A percentile compares a stretch with the other conserved stretches of the same genome.
Evolutionary conservation across 805 yeast genomes (phyloP).

Genomic region (Candida railenensis): DNA sequence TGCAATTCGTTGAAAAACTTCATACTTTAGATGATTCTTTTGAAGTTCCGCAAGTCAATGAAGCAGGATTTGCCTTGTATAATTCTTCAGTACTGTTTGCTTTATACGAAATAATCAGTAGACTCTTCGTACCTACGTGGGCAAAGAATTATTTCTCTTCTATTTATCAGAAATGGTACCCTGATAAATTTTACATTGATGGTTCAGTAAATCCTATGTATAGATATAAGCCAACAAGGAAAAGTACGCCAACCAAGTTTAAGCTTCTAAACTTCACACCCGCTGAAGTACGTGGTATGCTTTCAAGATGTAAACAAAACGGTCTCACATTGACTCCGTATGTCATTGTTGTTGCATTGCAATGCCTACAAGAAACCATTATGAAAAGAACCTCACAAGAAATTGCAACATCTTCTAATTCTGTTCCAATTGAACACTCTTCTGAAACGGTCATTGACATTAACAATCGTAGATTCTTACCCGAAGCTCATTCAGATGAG

Average conservation of each 20-base stretch:
- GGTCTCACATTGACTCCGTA: conserved; percentile 20
- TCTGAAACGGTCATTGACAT: conserved; percentile 9
- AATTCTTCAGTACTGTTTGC: neutral
- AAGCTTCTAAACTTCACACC: conserved; percentile 14
- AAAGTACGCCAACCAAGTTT: conserved; percentile 7
- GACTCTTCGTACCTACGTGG: conserved; percentile 1
- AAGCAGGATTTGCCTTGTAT: neutral
- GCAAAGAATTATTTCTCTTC: neutral
- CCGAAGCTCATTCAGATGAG: conserved; percentile 20
- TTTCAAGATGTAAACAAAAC: conserved; percentile 13
- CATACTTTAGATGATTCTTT: conserved; percentile 28
- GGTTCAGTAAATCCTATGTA: conserved; percentile 11
- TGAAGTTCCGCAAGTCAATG: neutral
- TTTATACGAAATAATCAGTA: neutral
- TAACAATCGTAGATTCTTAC: conserved; percentile 12
- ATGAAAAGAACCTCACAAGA: conserved; percentile 8
- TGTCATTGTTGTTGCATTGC: conserved; percentile 13
- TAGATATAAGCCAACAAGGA: conserved; percentile 7
- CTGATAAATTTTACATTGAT: conserved; percentile 7
- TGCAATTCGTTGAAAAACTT: neutral
- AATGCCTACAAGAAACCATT: conserved; percentile 16
- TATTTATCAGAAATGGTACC: conserved; percentile 1
- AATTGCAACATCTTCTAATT: neutral
- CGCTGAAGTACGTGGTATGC: conserved; percentile 9
- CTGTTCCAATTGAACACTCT: conserved; percentile 10